Percentiles rank a stretch among this genome's conserved stretches.
Evolutionary conservation across 2,329 filamentous ascomycete species (phyloP).

Genomic region (Magnaporthiopsis poae): DNA sequence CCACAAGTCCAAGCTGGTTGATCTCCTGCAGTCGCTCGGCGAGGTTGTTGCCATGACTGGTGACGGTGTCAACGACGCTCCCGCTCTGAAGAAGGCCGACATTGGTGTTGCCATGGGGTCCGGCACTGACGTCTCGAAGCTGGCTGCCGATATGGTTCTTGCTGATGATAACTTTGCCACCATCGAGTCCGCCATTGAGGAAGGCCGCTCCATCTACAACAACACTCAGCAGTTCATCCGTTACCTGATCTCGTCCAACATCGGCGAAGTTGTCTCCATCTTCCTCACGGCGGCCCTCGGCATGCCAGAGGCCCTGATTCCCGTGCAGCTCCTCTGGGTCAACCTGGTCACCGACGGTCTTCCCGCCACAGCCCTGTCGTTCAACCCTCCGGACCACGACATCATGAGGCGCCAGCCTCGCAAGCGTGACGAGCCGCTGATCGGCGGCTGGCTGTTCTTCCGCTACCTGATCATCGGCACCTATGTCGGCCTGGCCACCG

Average conservation of each 20-base stretch:
- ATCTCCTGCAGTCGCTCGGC: slow-evolving; percentile 82
- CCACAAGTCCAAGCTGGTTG: slow-evolving; percentile 96
- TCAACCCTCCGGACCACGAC: slow-evolving; percentile 97
- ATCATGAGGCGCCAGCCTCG: slow-evolving; percentile 89
- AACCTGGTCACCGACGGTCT: slow-evolving; percentile 96
- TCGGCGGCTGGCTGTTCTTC: slow-evolving; percentile 94
- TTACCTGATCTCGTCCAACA: slow-evolving; percentile 97
- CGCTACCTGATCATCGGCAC: slow-evolving; percentile 92
- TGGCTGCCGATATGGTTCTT: slow-evolving; percentile 96
- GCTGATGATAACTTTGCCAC: slow-evolving; percentile 98
- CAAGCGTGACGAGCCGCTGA: slow-evolving; percentile 84
- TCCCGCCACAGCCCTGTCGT: slow-evolving; percentile 88
- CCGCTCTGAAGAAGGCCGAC: slow-evolving; percentile 94
- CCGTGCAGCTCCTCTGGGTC: slow-evolving; percentile 96
- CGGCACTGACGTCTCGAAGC: slow-evolving; percentile 90
- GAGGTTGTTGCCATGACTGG: slow-evolving; percentile 99
- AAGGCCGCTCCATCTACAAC: slow-evolving; percentile 97
- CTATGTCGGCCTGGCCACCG: slow-evolving; percentile 89
- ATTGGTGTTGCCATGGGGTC: slow-evolving; percentile 99
- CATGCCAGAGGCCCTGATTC: slow-evolving; percentile 94
- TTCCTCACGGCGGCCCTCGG: slow-evolving; percentile 93
- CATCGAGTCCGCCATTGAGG: slow-evolving; percentile 89
- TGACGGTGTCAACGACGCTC: slow-evolving; percentile 96
- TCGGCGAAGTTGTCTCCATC: slow-evolving; percentile 95
- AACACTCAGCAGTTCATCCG: slow-evolving; percentile 99